Conservation (phyloP, 495 filamentous ascomycete species). For the Talaromyces stipitatus region DNA sequence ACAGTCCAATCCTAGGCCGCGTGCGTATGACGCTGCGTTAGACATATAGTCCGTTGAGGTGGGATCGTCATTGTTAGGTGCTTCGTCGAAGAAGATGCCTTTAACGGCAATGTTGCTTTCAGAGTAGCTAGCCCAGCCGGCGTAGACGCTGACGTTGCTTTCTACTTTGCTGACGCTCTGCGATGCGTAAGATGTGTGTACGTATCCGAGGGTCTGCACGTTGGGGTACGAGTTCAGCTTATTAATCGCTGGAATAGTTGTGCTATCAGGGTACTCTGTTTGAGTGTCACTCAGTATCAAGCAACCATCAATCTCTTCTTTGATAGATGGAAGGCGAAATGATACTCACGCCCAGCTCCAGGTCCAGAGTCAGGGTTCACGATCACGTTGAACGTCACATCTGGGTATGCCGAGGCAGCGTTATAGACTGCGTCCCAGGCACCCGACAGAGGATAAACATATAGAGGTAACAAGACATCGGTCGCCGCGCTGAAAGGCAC, state of each 20-base stretch:
- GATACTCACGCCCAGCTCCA: constrained; percentile 17
- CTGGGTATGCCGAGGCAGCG: constrained; percentile 23
- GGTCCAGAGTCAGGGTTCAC: constrained; percentile 43
- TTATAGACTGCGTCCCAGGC: constrained; percentile 36
- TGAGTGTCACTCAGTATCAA: too few species aligned
- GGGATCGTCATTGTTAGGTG: constrained; percentile 19
- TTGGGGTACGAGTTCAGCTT: constrained; percentile 35
- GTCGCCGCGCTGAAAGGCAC: constrained; percentile 11
- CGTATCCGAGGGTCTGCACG: constrained; percentile 41
- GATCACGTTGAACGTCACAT: constrained; percentile 32
- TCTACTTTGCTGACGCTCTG: constrained; percentile 20
- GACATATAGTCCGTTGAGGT: constrained; percentile 23
- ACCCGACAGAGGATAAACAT: constrained; percentile 35
- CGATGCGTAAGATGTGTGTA: constrained; percentile 28
- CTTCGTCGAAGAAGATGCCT: constrained; percentile 45
- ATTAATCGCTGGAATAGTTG: constrained; percentile 24
- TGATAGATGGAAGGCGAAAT: too few species aligned
- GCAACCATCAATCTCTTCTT: too few species aligned
- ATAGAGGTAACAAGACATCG: constrained; percentile 42
- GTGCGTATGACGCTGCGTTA: background rate
- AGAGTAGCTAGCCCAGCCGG: constrained; percentile 25
- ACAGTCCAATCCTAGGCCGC: background rate
- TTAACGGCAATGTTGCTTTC: constrained; percentile 24
- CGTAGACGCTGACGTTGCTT: constrained; percentile 33
- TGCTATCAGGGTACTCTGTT: constrained; percentile 15